phyloP scores from a whole-genome alignment of 306 rosid genomes.

The Erythrophleum fordii region DNA sequence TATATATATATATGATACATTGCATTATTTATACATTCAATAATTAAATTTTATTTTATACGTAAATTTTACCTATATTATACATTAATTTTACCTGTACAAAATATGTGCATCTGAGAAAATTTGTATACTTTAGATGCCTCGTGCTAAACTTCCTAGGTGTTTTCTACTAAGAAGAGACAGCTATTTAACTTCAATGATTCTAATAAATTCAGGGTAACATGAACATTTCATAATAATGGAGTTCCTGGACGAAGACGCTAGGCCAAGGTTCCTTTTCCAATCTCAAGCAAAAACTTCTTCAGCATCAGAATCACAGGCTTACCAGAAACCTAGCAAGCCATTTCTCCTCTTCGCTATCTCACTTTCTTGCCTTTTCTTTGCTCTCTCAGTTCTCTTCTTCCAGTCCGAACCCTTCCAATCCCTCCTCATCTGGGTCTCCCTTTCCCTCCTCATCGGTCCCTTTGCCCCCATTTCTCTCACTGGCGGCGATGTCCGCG shows the following conservation, averaged over 20 bases:
- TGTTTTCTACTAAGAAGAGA: too few relatives aligned
- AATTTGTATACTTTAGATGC: too few relatives aligned
- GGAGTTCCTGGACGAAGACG: slow-evolving; percentile 59
- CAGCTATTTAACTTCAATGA: too few relatives aligned
- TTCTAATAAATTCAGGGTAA: too few relatives aligned
- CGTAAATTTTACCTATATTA: too few relatives aligned
- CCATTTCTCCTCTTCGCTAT: slow-evolving; percentile 37
- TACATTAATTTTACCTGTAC: too few relatives aligned
- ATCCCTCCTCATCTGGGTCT: slow-evolving; percentile 79
- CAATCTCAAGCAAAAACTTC: slow-evolving; percentile 42
- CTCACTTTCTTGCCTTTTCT: slow-evolving; percentile 36
- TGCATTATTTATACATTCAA: too few relatives aligned
- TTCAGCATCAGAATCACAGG: slow-evolving; percentile 27
- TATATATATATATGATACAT: too few relatives aligned
- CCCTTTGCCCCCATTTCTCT: slow-evolving; percentile 70
- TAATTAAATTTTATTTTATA: too few relatives aligned
- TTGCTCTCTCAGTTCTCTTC: slow-evolving; percentile 42
- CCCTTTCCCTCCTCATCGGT: slow-evolving; percentile 79
- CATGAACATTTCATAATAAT: neutral
- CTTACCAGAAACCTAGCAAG: slow-evolving; percentile 40
- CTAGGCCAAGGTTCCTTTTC: slow-evolving; percentile 50
- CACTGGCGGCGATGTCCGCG: slow-evolving; percentile 55
- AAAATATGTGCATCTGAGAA: too few relatives aligned
- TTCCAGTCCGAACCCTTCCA: slow-evolving; percentile 48
- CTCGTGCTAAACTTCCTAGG: too few relatives aligned